These are phyloP conservation scores for Dysphania ambrosioides DNA, from an alignment of 148 eudicot genomes.

Conservation along the genomic window DNA sequence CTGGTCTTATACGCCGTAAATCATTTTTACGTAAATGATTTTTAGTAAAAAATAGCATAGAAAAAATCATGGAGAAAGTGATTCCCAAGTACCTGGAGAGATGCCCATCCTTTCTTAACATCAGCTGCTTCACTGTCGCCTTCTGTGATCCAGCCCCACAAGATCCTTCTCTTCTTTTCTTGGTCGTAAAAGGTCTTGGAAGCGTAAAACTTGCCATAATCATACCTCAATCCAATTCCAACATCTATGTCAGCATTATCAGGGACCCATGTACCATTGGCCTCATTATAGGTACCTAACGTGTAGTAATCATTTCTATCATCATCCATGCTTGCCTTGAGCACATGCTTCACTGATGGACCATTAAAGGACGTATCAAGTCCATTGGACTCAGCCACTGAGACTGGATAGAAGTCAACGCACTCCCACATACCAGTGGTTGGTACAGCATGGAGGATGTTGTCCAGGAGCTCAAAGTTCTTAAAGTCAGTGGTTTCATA, in stretches of 20 bases:
- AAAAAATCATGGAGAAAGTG: background rate
- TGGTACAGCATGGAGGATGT: conserved; percentile 46
- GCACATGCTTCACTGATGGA: conserved; percentile 60
- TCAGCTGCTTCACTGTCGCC: conserved; percentile 58
- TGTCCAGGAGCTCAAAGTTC: conserved; percentile 38
- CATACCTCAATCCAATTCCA: conserved; percentile 64
- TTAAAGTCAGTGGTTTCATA: conserved; percentile 66
- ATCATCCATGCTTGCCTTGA: conserved; percentile 73
- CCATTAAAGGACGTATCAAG: conserved; percentile 62
- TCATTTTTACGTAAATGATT: too few species aligned
- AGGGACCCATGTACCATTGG: conserved; percentile 46
- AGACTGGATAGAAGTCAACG: conserved; percentile 79
- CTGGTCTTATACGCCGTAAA: background rate
- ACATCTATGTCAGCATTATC: conserved; percentile 60
- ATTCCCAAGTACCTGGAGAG: conserved; percentile 47
- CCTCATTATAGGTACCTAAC: conserved; percentile 53
- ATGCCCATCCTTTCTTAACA: conserved; percentile 72
- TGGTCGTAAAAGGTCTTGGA: conserved; percentile 76
- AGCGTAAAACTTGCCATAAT: conserved; percentile 72
- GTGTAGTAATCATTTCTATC: conserved; percentile 68
- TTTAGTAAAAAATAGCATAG: background rate
- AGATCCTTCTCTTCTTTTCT: conserved; percentile 52
- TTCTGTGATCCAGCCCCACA: conserved; percentile 81
- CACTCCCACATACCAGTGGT: conserved; percentile 96
- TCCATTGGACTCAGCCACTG: conserved; percentile 42